Conservation (phyloP, 2,329 filamentous ascomycete species). For the Epicoccum sorghinum region DNA sequence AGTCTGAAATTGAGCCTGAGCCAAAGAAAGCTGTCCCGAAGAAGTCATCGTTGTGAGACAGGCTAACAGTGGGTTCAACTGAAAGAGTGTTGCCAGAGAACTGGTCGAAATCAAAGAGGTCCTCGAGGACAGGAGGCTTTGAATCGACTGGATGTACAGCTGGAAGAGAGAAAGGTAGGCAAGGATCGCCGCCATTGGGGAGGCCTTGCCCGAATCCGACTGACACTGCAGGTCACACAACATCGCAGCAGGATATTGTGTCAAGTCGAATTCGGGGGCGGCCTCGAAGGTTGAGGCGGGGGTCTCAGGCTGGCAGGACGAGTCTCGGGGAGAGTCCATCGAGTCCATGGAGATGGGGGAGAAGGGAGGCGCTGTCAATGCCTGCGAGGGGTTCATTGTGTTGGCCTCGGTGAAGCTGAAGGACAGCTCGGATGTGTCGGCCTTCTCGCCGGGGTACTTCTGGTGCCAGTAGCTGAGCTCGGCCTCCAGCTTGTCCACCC, state of each 20-base stretch:
- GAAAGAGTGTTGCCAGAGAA: constrained; percentile 41
- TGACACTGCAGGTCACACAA: constrained; percentile 99
- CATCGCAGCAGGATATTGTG: constrained; percentile 99
- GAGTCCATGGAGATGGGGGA: constrained; percentile 47
- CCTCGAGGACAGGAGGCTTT: constrained; percentile 44
- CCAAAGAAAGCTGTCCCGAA: constrained; percentile 44
- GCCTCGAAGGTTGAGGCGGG: constrained; percentile 49
- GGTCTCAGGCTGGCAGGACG: constrained; percentile 48
- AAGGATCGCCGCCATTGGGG: constrained; percentile 39
- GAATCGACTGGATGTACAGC: constrained; percentile 47
- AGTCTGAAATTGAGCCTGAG: constrained; percentile 34
- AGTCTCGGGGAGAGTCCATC: constrained; percentile 48
- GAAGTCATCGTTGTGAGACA: constrained; percentile 44
- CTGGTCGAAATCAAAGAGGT: constrained; percentile 50
- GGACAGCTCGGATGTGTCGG: constrained; percentile 25
- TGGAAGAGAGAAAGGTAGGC: constrained; percentile 46
- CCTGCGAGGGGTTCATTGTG: constrained; percentile 46
- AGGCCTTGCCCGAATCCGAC: constrained; percentile 63
- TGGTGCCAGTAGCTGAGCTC: constrained; percentile 51
- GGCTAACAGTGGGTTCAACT: constrained; percentile 35
- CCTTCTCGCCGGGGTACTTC: constrained; percentile 40
- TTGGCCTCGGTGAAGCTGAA: constrained; percentile 32
- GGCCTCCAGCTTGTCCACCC: constrained; percentile 58
- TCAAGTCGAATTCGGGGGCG: constrained; percentile 77
- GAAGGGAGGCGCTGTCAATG: constrained; percentile 39